Evolutionary conservation across 768 basidiomycete species (phyloP).

Genomic region (Phaeotremella fagi): DNA sequence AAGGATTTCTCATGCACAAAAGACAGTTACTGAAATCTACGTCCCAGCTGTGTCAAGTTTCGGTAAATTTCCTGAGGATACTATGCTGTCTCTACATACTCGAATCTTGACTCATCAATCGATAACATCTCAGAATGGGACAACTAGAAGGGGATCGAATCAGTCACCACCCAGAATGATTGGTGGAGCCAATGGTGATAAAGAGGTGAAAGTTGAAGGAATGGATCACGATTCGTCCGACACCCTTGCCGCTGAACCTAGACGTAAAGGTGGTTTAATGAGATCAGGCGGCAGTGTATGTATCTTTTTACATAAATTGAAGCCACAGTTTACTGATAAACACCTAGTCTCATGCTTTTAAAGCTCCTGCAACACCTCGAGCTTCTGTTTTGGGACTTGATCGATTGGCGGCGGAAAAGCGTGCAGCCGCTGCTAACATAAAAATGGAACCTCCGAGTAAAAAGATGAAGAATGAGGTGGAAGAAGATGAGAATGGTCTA

Average conservation of each 20-base stretch:
- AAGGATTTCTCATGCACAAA: no score
- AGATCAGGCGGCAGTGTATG: slow-evolving; percentile 54
- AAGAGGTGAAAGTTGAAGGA: slow-evolving; percentile 54
- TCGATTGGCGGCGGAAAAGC: slow-evolving; percentile 79
- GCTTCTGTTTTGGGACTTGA: slow-evolving; percentile 82
- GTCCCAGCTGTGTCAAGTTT: slow-evolving; percentile 67
- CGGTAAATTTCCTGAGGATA: slow-evolving; percentile 77
- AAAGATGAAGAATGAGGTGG: slow-evolving; percentile 62
- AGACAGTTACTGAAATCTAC: slow-evolving; percentile 2
- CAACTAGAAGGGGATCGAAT: slow-evolving; percentile 22
- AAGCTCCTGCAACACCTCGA: slow-evolving; percentile 65
- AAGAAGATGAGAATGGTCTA: slow-evolving; percentile 51
- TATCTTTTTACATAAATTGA: slow-evolving; percentile 1
- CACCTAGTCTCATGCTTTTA: slow-evolving; percentile 71
- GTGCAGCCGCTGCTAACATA: slow-evolving; percentile 56
- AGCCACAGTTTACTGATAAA: slow-evolving; percentile 1
- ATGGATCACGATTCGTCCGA: slow-evolving; percentile 76
- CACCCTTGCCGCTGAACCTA: slow-evolving; percentile 72
- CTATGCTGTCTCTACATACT: slow-evolving; percentile 70
- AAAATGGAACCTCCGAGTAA: slow-evolving; percentile 51
- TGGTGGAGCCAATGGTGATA: slow-evolving; percentile 19
- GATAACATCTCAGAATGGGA: slow-evolving; percentile 49
- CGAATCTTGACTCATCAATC: slow-evolving; percentile 73
- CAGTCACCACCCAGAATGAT: slow-evolving; percentile 40
- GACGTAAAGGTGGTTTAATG: slow-evolving; percentile 72